Evolutionary conservation across 2,329 filamentous ascomycete species (phyloP), one percentile per base, ranked within the genome.

Genomic region (Colletotrichum paranaense): DNA sequence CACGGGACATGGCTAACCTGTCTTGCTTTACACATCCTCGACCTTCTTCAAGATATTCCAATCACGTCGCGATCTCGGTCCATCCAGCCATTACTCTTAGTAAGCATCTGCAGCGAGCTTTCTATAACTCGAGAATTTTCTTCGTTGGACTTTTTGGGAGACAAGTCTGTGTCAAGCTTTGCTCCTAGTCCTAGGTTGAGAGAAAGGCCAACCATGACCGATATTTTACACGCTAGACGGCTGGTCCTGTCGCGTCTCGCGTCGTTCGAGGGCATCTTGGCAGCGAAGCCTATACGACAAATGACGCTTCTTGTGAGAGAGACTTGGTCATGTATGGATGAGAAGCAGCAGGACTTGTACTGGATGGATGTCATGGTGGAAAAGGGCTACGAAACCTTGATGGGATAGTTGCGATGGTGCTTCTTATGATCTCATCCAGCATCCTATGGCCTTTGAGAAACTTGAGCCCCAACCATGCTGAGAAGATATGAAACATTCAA

Each of bases 21-120:
- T 12, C 81, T 87, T 16, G 85, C 86, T 14, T 78, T 86, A 55
- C 84, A 86, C 68, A 84, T 85, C 19, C 79, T 87, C 19, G 79
- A 82, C 6, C 77, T 82, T 24, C 79, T 87, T 16, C 81, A 85
- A 65, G 79, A 79, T 2, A 79, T 87, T n/a, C 83, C 86, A 0
- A 79, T 84, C 5, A 81, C 82, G 1, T 87, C 85, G 1, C 82
- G 84, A 30, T 85, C 84, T 1, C 81, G 84, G 57, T 86, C 83
- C 24, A 81, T 85, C 5, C 84, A 87, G 71, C 85, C 84, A 2
- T 78, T 87, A 22, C 76, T 87, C 4, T 80, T 87, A 1, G 82
- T 86, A 12, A 81, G 82, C 19, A 81, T 83, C 22, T 84, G 84
- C 4, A 84, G 82, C 22, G 85, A 87, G 67, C 78, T 87, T 19